Evolutionary conservation across 768 basidiomycete species (phyloP).

Genomic region (Chalciporus piperatus): DNA sequence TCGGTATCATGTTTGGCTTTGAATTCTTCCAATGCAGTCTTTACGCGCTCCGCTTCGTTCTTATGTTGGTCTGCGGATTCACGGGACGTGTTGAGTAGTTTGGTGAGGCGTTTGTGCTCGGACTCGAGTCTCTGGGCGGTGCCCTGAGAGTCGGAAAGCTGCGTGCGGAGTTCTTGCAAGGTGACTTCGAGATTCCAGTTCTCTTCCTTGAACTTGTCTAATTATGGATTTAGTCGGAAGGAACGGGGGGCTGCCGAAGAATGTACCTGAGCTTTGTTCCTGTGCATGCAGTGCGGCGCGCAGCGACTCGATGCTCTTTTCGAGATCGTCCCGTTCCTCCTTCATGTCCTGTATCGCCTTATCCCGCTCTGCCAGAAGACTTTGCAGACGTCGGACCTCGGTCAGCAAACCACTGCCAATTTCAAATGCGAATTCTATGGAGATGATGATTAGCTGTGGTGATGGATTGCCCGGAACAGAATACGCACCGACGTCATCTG

Average conservation of each 20-base stretch:
- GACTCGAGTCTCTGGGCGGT: slow-evolving; percentile 68
- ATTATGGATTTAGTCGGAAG: slow-evolving; percentile 1
- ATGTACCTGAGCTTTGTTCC: slow-evolving; percentile 75
- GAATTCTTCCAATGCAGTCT: slow-evolving; percentile 61
- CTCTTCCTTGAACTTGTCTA: slow-evolving; percentile 96
- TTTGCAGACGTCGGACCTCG: slow-evolving; percentile 89
- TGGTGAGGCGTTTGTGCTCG: slow-evolving; percentile 80
- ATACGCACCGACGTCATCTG: slow-evolving; percentile 80
- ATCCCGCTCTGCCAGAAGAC: slow-evolving; percentile 87
- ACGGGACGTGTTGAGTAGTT: slow-evolving; percentile 66
- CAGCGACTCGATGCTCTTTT: slow-evolving; percentile 73
- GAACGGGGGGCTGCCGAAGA: neutral
- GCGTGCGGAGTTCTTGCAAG: slow-evolving; percentile 79
- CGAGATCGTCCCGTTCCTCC: slow-evolving; percentile 89
- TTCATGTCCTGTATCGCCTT: slow-evolving; percentile 89
- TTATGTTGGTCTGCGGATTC: slow-evolving; percentile 83
- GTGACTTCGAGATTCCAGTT: slow-evolving; percentile 98
- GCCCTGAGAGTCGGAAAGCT: slow-evolving; percentile 64
- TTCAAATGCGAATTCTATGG: slow-evolving; percentile 92
- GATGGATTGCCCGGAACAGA: slow-evolving; percentile 8
- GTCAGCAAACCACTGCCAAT: slow-evolving; percentile 90
- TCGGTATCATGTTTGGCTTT: slow-evolving; percentile 94
- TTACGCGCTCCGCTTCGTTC: slow-evolving; percentile 76
- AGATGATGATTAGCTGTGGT: slow-evolving; percentile 12
- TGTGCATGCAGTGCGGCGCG: slow-evolving; percentile 72